These are phyloP conservation scores for Wickerhamomyces bisporus DNA, from an alignment of 805 yeast species.

Conservation along the genomic window DNA sequence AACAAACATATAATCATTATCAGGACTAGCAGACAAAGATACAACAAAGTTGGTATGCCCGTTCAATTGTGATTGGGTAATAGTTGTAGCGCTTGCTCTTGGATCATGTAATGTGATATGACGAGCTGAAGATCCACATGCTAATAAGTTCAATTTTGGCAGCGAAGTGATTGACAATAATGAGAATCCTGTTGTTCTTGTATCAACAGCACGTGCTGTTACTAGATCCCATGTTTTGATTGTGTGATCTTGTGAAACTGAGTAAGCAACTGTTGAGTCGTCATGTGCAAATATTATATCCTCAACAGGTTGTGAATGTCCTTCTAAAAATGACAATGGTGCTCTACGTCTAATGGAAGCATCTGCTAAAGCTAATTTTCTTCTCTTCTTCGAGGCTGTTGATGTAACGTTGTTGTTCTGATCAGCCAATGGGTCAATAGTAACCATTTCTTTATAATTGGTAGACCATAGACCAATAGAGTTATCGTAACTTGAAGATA, in stretches of 20 bases:
- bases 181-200: constrained; percentile 82
- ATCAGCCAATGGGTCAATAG: constrained; percentile 44
- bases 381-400: constrained; percentile 82
- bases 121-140: constrained; percentile 97
- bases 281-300: constrained; percentile 67
- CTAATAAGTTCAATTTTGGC: constrained; percentile 63
- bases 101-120: constrained; percentile 95
- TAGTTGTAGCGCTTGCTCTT: constrained; percentile 55
- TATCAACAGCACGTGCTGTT: constrained; percentile 79
- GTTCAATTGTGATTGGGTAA: constrained; percentile 65
- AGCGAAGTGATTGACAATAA: constrained; percentile 70
- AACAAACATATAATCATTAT: constrained; percentile 73
- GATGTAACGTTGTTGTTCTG: constrained; percentile 49
- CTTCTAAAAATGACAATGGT: constrained; percentile 71
- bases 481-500: constrained; percentile 83
- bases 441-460: constrained; percentile 74
- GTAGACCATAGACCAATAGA: constrained; percentile 87
- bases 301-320: constrained; percentile 85
- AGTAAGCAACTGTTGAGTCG: constrained; percentile 81
- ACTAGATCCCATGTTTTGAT: constrained; percentile 95
- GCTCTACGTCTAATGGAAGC: constrained; percentile 74
- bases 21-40: constrained; percentile 67
- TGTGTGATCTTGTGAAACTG: constrained; percentile 94
- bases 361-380: constrained; percentile 74
- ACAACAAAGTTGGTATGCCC: constrained; percentile 95